Percentiles rank a stretch among this genome's conserved stretches.
Conservation (phyloP, 495 filamentous ascomycete genomes). For the Aspergillus diversus region DNA sequence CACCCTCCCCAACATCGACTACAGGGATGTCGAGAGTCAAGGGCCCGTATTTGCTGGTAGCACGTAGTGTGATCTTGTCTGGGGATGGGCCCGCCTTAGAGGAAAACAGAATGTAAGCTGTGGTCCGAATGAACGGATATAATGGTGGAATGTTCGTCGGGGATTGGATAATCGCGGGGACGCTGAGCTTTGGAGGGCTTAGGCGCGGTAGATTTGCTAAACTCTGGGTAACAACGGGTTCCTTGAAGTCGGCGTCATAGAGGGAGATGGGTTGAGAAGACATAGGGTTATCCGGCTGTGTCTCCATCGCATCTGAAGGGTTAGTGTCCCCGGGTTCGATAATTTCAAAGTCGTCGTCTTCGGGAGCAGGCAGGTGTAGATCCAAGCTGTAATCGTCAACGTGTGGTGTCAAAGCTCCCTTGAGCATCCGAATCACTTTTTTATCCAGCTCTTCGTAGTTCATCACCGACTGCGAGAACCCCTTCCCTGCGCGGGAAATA, state of each 20-base stretch:
- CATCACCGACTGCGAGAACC: constrained; percentile 65
- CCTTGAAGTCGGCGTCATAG: constrained; percentile 50
- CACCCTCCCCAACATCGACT: constrained; percentile 45
- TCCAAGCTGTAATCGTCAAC: constrained; percentile 62
- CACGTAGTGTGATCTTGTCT: constrained; percentile 59
- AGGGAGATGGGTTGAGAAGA: constrained; percentile 54
- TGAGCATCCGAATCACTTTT: constrained; percentile 73
- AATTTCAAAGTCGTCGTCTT: constrained; percentile 59
- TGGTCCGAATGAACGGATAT: constrained; percentile 64
- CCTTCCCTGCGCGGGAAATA: constrained; percentile 66
- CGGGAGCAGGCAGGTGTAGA: constrained; percentile 46
- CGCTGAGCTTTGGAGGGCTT: constrained; percentile 50
- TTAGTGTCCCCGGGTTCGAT: constrained; percentile 57
- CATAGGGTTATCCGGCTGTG: not conserved
- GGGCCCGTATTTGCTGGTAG: constrained; percentile 55
- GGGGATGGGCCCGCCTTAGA: constrained; percentile 50
- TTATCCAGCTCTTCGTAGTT: constrained; percentile 60
- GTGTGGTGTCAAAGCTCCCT: constrained; percentile 65
- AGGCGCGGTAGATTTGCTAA: constrained; percentile 32
- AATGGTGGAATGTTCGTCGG: constrained; percentile 65
- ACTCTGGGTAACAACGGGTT: constrained; percentile 36
- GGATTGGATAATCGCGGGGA: constrained; percentile 62
- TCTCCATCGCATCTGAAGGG: not conserved
- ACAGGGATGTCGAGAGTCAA: constrained; percentile 66
- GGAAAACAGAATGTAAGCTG: constrained; percentile 64